Conservation (phyloP, 306 rosid species). For the Datisca glomerata region DNA sequence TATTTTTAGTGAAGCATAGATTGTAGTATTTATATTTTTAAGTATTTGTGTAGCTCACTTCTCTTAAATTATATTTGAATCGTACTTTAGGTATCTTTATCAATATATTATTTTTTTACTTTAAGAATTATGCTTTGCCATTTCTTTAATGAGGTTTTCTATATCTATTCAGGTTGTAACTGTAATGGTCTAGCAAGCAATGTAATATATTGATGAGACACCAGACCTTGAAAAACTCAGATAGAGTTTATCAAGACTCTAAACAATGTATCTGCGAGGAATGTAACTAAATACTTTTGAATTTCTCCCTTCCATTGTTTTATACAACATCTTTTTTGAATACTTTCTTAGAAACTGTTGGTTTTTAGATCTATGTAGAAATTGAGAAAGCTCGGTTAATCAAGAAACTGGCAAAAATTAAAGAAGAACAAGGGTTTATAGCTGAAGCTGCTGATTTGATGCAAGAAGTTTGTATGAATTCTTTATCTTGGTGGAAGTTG, state of each 20-base stretch:
- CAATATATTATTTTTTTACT: too few relatives aligned
- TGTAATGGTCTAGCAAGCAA: slow-evolving; percentile 92
- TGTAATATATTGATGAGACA: slow-evolving; percentile 83
- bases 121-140: too few relatives aligned
- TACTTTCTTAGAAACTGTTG: background rate
- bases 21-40: too few relatives aligned
- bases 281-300: slow-evolving; percentile 31
- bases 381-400: slow-evolving; percentile 75
- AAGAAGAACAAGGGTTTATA: slow-evolving; percentile 81
- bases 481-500: slow-evolving; percentile 5
- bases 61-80: too few relatives aligned
- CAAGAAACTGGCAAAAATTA: slow-evolving; percentile 82
- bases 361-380: slow-evolving; percentile 68
- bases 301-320: background rate
- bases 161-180: slow-evolving; percentile 66
- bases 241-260: slow-evolving; percentile 73
- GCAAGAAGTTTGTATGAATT: slow-evolving; percentile 76
- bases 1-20: too few relatives aligned
- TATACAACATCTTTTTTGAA: background rate
- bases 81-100: too few relatives aligned
- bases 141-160: too few relatives aligned
- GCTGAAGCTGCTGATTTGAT: slow-evolving; percentile 97
- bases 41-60: too few relatives aligned
- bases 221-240: slow-evolving; percentile 66
- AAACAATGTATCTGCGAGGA: slow-evolving; percentile 79